phyloP scores from a whole-genome alignment of 2,329 filamentous ascomycete species.

The Tricladium varicosporioides region DNA sequence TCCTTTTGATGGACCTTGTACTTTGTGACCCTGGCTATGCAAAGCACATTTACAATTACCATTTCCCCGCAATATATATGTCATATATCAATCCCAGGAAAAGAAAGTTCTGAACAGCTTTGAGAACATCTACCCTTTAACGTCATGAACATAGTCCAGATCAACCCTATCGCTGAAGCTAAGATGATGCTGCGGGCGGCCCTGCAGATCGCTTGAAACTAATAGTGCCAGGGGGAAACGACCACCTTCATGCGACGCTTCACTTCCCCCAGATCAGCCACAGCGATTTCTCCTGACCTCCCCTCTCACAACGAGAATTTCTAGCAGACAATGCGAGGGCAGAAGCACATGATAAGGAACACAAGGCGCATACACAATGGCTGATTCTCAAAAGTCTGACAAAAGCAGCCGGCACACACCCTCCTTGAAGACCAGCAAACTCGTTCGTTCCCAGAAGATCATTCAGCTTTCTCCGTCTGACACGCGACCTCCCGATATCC shows the following conservation, averaged over 20 bases:
- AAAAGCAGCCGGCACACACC: constrained; percentile 31
- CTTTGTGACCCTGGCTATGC: neutral
- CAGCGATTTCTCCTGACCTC: constrained; percentile 5
- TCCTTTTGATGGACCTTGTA: neutral
- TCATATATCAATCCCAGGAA: neutral
- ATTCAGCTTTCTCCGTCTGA: constrained; percentile 38
- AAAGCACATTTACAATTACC: neutral
- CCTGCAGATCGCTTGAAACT: constrained; percentile 18
- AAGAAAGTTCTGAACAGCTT: neutral
- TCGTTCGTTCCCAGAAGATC: constrained; percentile 55
- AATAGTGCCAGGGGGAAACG: constrained; percentile 8
- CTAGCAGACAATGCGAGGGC: constrained; percentile 29
- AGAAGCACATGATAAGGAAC: constrained; percentile 19
- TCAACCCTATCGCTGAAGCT: neutral
- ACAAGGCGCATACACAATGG: constrained; percentile 31
- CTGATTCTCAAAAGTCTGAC: constrained; percentile 32
- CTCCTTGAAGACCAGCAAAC: constrained; percentile 40
- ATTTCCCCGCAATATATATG: neutral
- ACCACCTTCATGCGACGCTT: constrained; percentile 20
- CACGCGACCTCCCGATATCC: constrained; percentile 34
- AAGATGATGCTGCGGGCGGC: constrained; percentile 5
- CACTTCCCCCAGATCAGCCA: constrained; percentile 13
- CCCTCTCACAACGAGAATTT: constrained; percentile 3
- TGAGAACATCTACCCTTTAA: neutral
- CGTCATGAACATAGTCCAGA: neutral